Base-by-base conservation (phyloP, 169 alveolate species). In the Plasmodium reichenowi region DNA sequence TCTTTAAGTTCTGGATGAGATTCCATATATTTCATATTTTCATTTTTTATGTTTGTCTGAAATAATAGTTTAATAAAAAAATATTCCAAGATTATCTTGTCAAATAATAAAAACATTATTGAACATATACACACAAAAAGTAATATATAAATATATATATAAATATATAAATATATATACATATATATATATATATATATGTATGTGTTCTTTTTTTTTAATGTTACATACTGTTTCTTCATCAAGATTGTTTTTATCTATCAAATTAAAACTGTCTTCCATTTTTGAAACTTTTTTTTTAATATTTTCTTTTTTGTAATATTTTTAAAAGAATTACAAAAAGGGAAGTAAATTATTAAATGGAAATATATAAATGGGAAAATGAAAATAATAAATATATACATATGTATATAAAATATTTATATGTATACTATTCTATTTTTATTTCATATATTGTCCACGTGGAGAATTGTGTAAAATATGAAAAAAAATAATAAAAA, bases 1-100 rank as follows among this genome's bases (percentile, higher is more conserved):
- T 68, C 83, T 60, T 72, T 70, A 62, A 83, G 12, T 62, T 83
- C 91, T 83, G 80, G 91, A 29, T 83, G 91, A 13, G 50, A 17
- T 68, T 83, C 85, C 91, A 83, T 83, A 60, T 83, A 83, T 68
- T 83, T 83, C 4, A 32, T 50, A 72, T 83, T 83, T 83, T 83
- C 91, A 43, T 63, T 68, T 83, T 83, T 83, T 68, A 83, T 68
- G 17, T 52, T 83, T 26, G 43, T 60, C 91, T 83, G 73, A 29
- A 9, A 47, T 26, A 5, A 68, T 1, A 5, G 67, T 50, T 48
- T 68, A 48, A n/a, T 72, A 59, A 83, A 20, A 68, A 54, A 32
- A 8, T 26, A 48, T 15, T 13, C 26, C 9, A 24, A 38, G 20
- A 50, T 50, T 22, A 24, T 1, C 47, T 38, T 38, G 47, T 38